Base-by-base conservation (phyloP, 2,329 filamentous ascomycete species). In the Penicillium sp. region DNA sequence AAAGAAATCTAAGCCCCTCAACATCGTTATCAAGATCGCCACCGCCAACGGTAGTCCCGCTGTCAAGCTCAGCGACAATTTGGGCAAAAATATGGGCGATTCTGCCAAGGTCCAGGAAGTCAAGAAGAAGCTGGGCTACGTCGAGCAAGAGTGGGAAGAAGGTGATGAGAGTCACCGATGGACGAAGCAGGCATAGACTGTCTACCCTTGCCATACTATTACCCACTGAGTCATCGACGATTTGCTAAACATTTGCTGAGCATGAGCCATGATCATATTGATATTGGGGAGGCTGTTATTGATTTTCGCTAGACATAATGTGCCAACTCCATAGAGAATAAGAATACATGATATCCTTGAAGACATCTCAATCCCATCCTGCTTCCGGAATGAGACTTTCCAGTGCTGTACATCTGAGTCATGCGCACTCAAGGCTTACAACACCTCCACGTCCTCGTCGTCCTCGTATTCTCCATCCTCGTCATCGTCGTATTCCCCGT, bases 1-100 rank as follows among this genome's bases (percentile, higher is more conserved):
- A 39, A 86, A 86, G 65, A 97, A 97, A 76, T 97, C 92, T 0
- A 85, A 87, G 16, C 94, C 94, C 0, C 79, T 99, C 53, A 99
- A 99, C 69, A 99, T 99, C 68, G 94, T 99, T 65, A 97, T 99
- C 78, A 99, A 99, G 78, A 83, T 99, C 59, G 91, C 90, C 60
- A 92, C 90, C 10, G 94, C 92, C 0, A 85, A 81, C 15, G 92
- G 92, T 6, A 84, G 87, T 46, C 85, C 88, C 0, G 92, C 94
- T 2, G 86, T 99, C 70, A 99, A 99, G 80, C 90, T 99, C 65
- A 97, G 87, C 62, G 89, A 93, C 73, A 97, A 97, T 70, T 82
- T 88, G 63, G 85, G 92, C 45, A 99, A 99, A 82, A 99, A 99
- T 70, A 97, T 92, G 0, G 94, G 94, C 8, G 89, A 97, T 70